Evolutionary conservation across 345 rosid genomes (phyloP).

Genomic region (Hypericum perforatum): DNA sequence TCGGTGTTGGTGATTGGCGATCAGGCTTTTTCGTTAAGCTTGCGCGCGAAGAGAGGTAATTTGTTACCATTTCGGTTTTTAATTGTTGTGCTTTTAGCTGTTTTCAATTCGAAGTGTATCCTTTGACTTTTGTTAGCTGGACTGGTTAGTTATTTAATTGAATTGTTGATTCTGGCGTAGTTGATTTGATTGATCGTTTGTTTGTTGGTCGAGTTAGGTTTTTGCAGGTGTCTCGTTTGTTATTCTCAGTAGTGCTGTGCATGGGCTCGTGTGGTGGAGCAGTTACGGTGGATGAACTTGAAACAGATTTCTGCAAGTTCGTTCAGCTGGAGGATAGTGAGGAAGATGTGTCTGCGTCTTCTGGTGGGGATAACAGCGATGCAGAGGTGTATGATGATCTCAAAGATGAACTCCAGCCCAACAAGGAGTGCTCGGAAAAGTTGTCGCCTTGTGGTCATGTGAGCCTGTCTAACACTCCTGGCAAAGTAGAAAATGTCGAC

Average conservation of each 20-base stretch:
- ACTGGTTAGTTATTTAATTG: too few species aligned
- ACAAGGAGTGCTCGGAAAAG: slow-evolving; percentile 20
- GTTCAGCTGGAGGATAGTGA: slow-evolving; percentile 19
- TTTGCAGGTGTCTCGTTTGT: not conserved
- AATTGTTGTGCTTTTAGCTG: too few species aligned
- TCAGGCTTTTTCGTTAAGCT: too few species aligned
- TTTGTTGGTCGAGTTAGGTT: too few species aligned
- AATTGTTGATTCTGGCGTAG: too few species aligned
- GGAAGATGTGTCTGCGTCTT: slow-evolving; percentile 18
- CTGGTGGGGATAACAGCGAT: slow-evolving; percentile 28
- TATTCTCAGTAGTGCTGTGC: slow-evolving; percentile 26
- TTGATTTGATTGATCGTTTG: too few species aligned
- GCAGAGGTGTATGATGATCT: slow-evolving; percentile 25
- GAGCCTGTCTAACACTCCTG: slow-evolving; percentile 13
- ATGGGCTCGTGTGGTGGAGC: slow-evolving; percentile 15
- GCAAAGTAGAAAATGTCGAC: slow-evolving; percentile 27
- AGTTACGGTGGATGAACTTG: slow-evolving; percentile 29
- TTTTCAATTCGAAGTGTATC: too few species aligned
- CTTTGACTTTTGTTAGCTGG: too few species aligned
- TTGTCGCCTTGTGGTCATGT: slow-evolving; percentile 6
- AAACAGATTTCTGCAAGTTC: slow-evolving; percentile 14
- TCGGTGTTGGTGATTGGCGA: too few species aligned
- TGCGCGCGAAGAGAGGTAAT: too few species aligned
- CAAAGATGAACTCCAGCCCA: slow-evolving; percentile 12
- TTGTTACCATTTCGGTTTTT: too few species aligned